Conservation (phyloP, 163 green algal genomes). For the Coccomyxa subellipsoidea region DNA sequence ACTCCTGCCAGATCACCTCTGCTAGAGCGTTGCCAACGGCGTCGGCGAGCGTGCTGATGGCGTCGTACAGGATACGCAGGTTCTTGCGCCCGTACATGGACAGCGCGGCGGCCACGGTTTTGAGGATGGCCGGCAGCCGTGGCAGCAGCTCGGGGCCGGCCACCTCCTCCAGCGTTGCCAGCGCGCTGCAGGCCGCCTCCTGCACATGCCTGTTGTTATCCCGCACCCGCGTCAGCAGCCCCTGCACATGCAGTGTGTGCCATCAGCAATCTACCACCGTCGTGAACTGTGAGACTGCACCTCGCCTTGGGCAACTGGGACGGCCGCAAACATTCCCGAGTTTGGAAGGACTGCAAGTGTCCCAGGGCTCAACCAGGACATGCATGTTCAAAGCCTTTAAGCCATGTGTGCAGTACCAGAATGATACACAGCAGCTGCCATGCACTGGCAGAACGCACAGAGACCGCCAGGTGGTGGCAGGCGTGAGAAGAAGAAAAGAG, state of each 20-base stretch:
- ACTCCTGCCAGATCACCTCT: too few relatives aligned
- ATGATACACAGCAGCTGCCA: too few relatives aligned
- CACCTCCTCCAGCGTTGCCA: constrained; percentile 72
- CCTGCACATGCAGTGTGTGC: constrained; percentile 37
- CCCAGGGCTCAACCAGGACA: too few relatives aligned
- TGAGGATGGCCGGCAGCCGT: constrained; percentile 54
- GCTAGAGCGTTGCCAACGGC: constrained; percentile 47
- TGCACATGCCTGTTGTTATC: constrained; percentile 91
- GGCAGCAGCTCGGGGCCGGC: constrained; percentile 41
- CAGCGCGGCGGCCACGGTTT: constrained; percentile 48
- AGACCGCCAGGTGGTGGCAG: neutral
- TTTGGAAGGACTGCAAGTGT: too few relatives aligned
- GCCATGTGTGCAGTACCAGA: too few relatives aligned
- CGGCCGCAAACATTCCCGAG: too few relatives aligned
- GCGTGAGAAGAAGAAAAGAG: neutral
- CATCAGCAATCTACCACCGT: neutral
- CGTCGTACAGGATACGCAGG: constrained; percentile 83
- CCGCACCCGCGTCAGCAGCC: constrained; percentile 57
- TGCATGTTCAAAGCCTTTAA: too few relatives aligned
- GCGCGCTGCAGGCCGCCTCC: constrained; percentile 78
- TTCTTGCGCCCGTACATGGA: constrained; percentile 65
- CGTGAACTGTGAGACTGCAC: too few relatives aligned
- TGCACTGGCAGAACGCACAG: constrained; percentile 1
- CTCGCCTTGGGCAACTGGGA: too few relatives aligned
- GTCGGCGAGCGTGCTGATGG: constrained; percentile 70